These are phyloP conservation scores for Trichophyton verrucosum DNA, from an alignment of 2,329 filamentous ascomycete species.

Conservation along the genomic window DNA sequence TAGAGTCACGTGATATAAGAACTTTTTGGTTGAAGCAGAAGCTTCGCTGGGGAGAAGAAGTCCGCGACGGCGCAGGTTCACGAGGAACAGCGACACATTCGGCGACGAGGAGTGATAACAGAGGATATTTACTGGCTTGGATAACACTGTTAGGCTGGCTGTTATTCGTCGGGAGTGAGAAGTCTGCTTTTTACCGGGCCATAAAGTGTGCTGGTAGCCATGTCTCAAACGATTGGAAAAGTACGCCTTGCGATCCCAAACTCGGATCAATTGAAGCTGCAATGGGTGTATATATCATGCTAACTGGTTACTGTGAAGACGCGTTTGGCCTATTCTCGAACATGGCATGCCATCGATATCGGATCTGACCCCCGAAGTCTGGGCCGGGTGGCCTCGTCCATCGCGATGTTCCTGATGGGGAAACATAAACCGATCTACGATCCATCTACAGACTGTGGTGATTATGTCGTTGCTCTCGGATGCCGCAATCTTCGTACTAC, in stretches of 20 bases:
- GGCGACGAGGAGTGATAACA: neutral
- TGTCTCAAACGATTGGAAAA: constrained; percentile 6
- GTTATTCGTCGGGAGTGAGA: neutral
- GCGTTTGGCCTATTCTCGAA: constrained; percentile 85
- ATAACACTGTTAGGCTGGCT: neutral
- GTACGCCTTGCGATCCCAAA: neutral
- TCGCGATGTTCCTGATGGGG: constrained; percentile 83
- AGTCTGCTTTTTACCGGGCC: neutral
- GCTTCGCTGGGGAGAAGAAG: neutral
- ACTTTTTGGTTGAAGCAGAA: neutral
- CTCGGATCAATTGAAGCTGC: neutral
- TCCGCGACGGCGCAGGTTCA: neutral
- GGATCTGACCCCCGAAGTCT: constrained; percentile 61
- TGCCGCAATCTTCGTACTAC: constrained; percentile 79
- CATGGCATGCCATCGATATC: constrained; percentile 85
- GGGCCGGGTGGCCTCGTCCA: constrained; percentile 75
- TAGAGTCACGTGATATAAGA: constrained; percentile 21
- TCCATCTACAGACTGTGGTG: constrained; percentile 94
- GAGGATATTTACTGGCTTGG: neutral
- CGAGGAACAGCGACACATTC: neutral
- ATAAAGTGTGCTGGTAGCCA: neutral
- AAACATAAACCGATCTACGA: constrained; percentile 99
- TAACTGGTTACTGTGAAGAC: constrained; percentile 46
- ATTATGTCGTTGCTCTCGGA: constrained; percentile 91
- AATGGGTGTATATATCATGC: neutral